A percentile compares a stretch with the other conserved stretches of the same genome.
Evolutionary conservation across 495 filamentous ascomycete species (phyloP).

Genomic region (Aspergillus diversus): DNA sequence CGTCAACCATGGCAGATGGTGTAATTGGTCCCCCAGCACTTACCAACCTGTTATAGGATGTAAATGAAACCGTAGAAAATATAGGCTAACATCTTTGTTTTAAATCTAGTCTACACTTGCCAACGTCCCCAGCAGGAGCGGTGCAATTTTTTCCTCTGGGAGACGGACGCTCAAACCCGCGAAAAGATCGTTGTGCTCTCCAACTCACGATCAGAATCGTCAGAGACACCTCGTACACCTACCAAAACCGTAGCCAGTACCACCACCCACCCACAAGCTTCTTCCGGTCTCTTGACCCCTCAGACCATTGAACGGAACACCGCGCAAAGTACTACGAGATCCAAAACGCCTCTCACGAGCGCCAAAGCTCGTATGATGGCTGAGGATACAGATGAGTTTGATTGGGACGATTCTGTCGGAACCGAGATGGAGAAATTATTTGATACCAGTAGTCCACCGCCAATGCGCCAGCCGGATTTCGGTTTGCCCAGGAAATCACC

Average conservation of each 20-base stretch:
- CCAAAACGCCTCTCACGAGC: constrained; percentile 36
- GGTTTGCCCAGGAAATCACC: constrained; percentile 40
- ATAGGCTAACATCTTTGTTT: constrained; percentile 3
- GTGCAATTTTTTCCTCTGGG: constrained; percentile 77
- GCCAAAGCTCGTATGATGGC: constrained; percentile 45
- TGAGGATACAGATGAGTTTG: constrained; percentile 49
- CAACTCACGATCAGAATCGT: constrained; percentile 52
- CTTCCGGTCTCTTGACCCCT: constrained; percentile 39
- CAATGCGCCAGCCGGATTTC: constrained; percentile 32
- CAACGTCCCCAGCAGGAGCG: constrained; percentile 51
- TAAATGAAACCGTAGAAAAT: not conserved
- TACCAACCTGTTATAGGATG: not conserved
- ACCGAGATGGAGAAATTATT: constrained; percentile 11
- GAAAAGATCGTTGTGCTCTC: constrained; percentile 55
- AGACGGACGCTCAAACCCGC: constrained; percentile 59
- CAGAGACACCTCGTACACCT: constrained; percentile 29
- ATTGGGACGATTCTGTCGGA: constrained; percentile 41
- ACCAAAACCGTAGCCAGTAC: constrained; percentile 17
- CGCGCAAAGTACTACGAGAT: constrained; percentile 22
- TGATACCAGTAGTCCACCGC: constrained; percentile 8
- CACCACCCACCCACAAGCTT: constrained; percentile 1
- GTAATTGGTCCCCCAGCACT: constrained; percentile 29
- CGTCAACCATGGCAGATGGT: constrained; percentile 65
- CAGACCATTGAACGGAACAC: constrained; percentile 36
- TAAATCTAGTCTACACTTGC: constrained; percentile 63